A percentile compares a stretch with the other conserved stretches of the same genome.
Conservation (phyloP, 768 basidiomycete species). For the Daedaleopsis sinensis region DNA sequence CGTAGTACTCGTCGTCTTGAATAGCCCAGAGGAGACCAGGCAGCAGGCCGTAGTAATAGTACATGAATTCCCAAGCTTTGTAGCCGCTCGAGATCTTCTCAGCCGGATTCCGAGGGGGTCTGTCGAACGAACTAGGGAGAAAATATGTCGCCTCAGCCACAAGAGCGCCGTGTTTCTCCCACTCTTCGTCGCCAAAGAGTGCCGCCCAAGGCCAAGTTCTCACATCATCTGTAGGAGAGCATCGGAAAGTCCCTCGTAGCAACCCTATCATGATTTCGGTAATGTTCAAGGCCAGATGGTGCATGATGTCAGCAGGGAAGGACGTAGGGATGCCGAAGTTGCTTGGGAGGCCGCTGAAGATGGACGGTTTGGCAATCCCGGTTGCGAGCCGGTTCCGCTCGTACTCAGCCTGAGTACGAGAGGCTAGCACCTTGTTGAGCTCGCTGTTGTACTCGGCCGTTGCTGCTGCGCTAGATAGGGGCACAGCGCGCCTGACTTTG, state of each 20-base stretch:
- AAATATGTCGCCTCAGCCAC: slow-evolving; percentile 37
- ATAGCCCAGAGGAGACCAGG: slow-evolving; percentile 29
- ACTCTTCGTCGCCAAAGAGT: slow-evolving; percentile 27
- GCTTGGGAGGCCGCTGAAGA: slow-evolving; percentile 34
- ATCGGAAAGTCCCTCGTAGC: slow-evolving; percentile 31
- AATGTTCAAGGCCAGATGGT: slow-evolving; percentile 40
- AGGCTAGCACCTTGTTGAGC: slow-evolving; percentile 20
- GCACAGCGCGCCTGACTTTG: slow-evolving; percentile 13
- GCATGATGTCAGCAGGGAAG: slow-evolving; percentile 43
- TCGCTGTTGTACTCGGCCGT: too few species aligned
- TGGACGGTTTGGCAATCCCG: slow-evolving; percentile 40
- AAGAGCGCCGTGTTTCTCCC: slow-evolving; percentile 39
- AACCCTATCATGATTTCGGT: slow-evolving; percentile 35
- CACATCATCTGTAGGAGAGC: slow-evolving; percentile 24
- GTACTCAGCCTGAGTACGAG: slow-evolving; percentile 31
- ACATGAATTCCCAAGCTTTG: slow-evolving; percentile 33
- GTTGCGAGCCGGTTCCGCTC: slow-evolving; percentile 28
- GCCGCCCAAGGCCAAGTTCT: slow-evolving; percentile 36
- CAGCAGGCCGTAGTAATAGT: slow-evolving; percentile 26
- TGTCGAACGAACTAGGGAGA: slow-evolving; percentile 45
- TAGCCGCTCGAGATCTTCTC: slow-evolving; percentile 40
- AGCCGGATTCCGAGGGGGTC: slow-evolving; percentile 43
- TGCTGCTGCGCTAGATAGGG: slow-evolving; percentile 9
- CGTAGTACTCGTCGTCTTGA: slow-evolving; percentile 27
- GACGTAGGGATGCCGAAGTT: slow-evolving; percentile 31